Evolutionary conservation across 495 filamentous ascomycete species (phyloP).

Genomic region (Penicillium canariense): DNA sequence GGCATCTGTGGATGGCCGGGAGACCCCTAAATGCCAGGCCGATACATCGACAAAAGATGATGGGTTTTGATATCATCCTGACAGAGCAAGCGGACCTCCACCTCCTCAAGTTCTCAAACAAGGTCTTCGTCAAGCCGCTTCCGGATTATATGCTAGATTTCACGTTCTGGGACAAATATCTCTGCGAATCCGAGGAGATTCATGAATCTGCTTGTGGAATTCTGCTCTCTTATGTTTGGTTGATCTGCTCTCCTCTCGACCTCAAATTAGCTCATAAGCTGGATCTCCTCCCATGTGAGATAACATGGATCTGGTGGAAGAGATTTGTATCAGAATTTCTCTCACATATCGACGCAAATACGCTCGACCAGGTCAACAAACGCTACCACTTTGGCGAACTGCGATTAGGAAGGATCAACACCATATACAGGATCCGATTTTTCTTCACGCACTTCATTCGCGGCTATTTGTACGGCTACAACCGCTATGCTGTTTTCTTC

Average conservation of each 20-base stretch:
- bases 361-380: conserved; percentile 8
- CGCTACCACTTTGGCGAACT: background rate
- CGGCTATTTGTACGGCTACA: background rate
- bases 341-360: conserved; percentile 5
- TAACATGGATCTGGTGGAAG: conserved; percentile 11
- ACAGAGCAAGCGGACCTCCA: conserved; percentile 14
- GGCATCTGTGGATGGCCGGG: conserved; percentile 11
- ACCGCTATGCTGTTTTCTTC: conserved; percentile 1
- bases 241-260: conserved; percentile 6
- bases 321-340: conserved; percentile 7
- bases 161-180: conserved; percentile 10
- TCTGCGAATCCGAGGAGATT: conserved; percentile 8
- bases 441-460: conserved; percentile 3
- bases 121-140: conserved; percentile 11
- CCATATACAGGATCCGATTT: background rate
- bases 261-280: conserved; percentile 6
- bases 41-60: conserved; percentile 12
- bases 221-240: conserved; percentile 9
- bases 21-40: conserved; percentile 12
- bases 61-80: conserved; percentile 9
- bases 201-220: conserved; percentile 9
- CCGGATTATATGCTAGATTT: conserved; percentile 4
- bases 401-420: background rate
- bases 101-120: conserved; percentile 8
- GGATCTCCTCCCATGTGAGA: conserved; percentile 8